These are phyloP conservation scores for Erythrophleum ivorense DNA, from an alignment of 331 rosid genomes.

Conservation along the genomic window DNA sequence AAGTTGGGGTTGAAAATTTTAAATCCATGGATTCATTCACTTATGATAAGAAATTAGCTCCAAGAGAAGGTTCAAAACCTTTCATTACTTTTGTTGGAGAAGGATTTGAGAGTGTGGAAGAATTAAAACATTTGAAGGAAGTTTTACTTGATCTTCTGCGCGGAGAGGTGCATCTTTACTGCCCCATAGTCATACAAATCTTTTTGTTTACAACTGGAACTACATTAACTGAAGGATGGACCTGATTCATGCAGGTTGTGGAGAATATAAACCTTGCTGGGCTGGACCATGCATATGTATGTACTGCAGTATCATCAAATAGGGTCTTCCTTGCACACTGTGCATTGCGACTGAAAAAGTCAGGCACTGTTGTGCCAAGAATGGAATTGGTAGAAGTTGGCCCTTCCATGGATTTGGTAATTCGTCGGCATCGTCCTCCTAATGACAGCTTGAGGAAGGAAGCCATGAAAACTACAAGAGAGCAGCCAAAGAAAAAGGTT, in stretches of 20 bases:
- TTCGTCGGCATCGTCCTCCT: constrained; percentile 84
- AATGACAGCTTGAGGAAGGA: constrained; percentile 80
- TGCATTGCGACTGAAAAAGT: constrained; percentile 85
- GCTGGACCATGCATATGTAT: constrained; percentile 76
- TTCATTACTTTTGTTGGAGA: constrained; percentile 81
- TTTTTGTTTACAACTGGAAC: not conserved
- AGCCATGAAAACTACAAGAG: constrained; percentile 75
- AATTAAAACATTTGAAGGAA: constrained; percentile 88
- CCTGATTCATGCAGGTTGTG: constrained; percentile 66
- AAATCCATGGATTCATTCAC: constrained; percentile 64
- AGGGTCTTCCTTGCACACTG: constrained; percentile 77
- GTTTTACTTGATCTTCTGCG: constrained; percentile 82
- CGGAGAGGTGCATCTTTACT: constrained; percentile 69
- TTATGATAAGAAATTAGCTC: constrained; percentile 78
- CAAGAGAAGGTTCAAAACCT: constrained; percentile 83
- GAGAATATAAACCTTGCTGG: constrained; percentile 88
- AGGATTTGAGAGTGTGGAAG: constrained; percentile 78
- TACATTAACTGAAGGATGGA: constrained; percentile 8
- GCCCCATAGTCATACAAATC: constrained; percentile 17
- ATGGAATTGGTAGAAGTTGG: constrained; percentile 93
- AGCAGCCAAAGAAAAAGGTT: constrained; percentile 94
- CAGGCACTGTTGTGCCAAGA: constrained; percentile 84
- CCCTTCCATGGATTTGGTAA: constrained; percentile 90
- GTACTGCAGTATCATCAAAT: constrained; percentile 77
- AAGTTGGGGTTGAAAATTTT: constrained; percentile 88